Evolutionary conservation across 225 moss, liverwort and hornwort genomes (phyloP).

Genomic region (Polytrichum formosum): DNA sequence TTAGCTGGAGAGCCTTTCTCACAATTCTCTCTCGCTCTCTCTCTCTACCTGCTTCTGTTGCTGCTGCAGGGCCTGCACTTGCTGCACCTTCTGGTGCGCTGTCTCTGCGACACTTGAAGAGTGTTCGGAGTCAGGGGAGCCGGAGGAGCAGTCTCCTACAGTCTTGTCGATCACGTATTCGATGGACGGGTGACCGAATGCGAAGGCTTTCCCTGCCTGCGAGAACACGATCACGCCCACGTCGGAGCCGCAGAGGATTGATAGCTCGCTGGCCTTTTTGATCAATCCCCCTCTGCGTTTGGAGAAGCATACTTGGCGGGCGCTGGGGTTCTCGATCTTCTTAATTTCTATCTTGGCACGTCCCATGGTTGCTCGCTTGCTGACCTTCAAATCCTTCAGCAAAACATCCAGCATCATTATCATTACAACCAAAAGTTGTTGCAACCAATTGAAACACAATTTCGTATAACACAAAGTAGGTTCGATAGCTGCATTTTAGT

Average conservation of each 20-base stretch:
- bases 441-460: no score
- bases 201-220: constrained; percentile 55
- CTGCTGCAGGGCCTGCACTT: constrained; percentile 43
- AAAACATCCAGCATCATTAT: no score
- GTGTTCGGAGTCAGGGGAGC: constrained; percentile 26
- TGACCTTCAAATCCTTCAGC: no score
- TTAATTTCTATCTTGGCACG: constrained; percentile 63
- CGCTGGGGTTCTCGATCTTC: constrained; percentile 58
- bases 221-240: constrained; percentile 60
- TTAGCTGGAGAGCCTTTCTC: no score
- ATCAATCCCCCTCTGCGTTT: constrained; percentile 54
- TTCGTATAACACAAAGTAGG: no score
- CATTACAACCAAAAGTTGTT: no score
- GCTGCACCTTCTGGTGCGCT: constrained; percentile 46
- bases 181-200: constrained; percentile 54
- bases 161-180: constrained; percentile 57
- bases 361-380: constrained; percentile 24
- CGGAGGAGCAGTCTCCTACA: constrained; percentile 13
- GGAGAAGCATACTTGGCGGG: constrained; percentile 57
- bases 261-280: constrained; percentile 62
- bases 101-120: constrained; percentile 8
- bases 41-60: constrained; percentile 36
- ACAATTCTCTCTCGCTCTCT: no score
- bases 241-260: constrained; percentile 51
- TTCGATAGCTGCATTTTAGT: no score